Evolutionary conservation across 2,329 filamentous ascomycete genomes (phyloP).

Genomic region (Aspergillus fumigatiaffinis): DNA sequence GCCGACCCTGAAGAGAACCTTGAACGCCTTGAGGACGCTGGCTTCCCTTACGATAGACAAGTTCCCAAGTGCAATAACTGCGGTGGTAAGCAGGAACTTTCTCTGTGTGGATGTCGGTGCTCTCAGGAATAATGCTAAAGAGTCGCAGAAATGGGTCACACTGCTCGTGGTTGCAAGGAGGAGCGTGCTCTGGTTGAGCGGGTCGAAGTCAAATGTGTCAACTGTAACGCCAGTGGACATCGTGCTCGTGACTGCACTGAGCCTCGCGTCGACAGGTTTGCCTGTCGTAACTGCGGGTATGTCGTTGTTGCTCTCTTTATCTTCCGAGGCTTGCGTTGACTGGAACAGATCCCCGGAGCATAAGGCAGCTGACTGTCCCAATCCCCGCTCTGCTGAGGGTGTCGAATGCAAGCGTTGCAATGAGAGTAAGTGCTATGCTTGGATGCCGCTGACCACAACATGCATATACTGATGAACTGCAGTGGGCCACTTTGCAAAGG

Average conservation of each 20-base stretch:
- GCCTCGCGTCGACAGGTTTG: slow-evolving; percentile 33
- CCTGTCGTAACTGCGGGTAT: slow-evolving; percentile 54
- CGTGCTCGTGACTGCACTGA: slow-evolving; percentile 47
- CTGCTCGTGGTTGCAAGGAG: slow-evolving; percentile 44
- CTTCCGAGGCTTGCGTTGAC: slow-evolving; percentile 14
- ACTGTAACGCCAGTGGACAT: slow-evolving; percentile 47
- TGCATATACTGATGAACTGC: background rate
- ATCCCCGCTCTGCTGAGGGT: slow-evolving; percentile 40
- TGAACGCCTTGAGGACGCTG: slow-evolving; percentile 49
- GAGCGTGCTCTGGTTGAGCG: slow-evolving; percentile 40
- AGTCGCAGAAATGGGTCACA: slow-evolving; percentile 47
- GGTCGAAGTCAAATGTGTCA: slow-evolving; percentile 47
- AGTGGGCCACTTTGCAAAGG: slow-evolving; percentile 46
- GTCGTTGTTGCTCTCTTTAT: slow-evolving; percentile 1
- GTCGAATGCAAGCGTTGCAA: slow-evolving; percentile 46
- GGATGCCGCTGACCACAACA: background rate
- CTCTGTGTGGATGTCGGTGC: background rate
- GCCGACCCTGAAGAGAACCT: slow-evolving; percentile 47
- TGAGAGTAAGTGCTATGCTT: slow-evolving; percentile 26
- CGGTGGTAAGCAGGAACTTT: slow-evolving; percentile 32
- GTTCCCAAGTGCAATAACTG: slow-evolving; percentile 52
- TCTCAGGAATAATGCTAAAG: background rate
- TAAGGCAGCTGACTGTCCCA: slow-evolving; percentile 46
- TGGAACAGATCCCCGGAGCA: slow-evolving; percentile 40
- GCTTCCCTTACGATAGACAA: slow-evolving; percentile 48